Evolutionary conservation across 2,329 filamentous ascomycete genomes (phyloP), one percentile per base, ranked within the genome.

Genomic region (Metarhizium guizhouense): DNA sequence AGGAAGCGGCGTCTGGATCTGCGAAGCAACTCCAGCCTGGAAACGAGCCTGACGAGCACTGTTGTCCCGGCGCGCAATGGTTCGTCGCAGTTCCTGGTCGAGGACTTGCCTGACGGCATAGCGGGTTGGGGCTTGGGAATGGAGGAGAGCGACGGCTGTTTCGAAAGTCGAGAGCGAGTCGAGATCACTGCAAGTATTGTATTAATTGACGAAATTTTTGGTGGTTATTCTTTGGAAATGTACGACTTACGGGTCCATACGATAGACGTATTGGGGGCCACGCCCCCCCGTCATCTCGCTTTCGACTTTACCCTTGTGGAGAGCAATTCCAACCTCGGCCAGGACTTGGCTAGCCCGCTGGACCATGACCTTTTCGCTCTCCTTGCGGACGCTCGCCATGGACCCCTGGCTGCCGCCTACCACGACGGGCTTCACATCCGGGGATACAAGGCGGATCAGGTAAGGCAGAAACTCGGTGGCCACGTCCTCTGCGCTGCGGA

Each of bases 41-140:
- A 84, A 86, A 3, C 86, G 79, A 8, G 84, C 82, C 63, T 88
- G 82, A 2, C 88, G 77, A 0, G 84, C 79, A 4, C 82, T 79
- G 58, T 82, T 82, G 52, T 88, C 86, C 14, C 86, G 84, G 38
- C 84, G 75, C 34, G 81, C 74, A 13, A 86, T 80, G 51, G 90
- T 86, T 65, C 87, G 90, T 58, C 83, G 83, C 63, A 93, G 88
- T 69, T 97, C 93, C 68, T 94, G 90, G 65, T 96, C 91, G 1
- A 99, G 79, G 8, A 96, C 92, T 69, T 96, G 93, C 25, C 94
- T 85, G 6, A 99, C 87, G 1, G 93, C 93, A 66, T 90, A 99
- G n/a, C 94, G 83, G 0, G 90, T 90, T 0, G 89, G 90, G 1
- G 83, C 84, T 10, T 83, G 81, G 2, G 82, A 80, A 42, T 78